Conservation (phyloP, 2,329 filamentous ascomycete species). For the Colletotrichum lindemuthianum region DNA sequence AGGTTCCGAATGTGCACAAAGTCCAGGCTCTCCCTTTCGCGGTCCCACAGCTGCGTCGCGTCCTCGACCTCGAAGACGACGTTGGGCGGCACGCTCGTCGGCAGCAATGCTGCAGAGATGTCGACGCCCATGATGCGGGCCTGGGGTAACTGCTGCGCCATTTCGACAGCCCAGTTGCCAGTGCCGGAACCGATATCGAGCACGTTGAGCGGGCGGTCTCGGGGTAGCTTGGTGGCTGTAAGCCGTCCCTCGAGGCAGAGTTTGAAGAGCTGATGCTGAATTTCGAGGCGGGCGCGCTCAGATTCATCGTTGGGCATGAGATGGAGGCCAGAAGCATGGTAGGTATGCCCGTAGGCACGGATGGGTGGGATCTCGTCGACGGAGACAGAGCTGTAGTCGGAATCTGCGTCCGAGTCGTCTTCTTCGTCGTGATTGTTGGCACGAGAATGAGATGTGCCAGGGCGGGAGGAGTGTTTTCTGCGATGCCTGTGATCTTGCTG, state of each 20-base stretch:
- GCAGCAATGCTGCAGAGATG: conserved; percentile 52
- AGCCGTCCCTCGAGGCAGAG: conserved; percentile 47
- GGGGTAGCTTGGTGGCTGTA: conserved; percentile 44
- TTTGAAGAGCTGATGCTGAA: conserved; percentile 49
- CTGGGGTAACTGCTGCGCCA: conserved; percentile 52
- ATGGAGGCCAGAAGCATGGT: conserved; percentile 48
- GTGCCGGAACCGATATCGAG: conserved; percentile 55
- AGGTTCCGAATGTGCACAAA: conserved; percentile 56
- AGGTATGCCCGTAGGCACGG: conserved; percentile 47
- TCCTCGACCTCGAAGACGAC: conserved; percentile 69
- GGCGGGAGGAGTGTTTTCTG: conserved; percentile 10
- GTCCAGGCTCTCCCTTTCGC: conserved; percentile 45
- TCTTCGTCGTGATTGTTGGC: conserved; percentile 37
- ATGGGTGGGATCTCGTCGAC: conserved; percentile 45
- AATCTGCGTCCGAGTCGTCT: conserved; percentile 41
- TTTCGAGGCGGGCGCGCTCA: conserved; percentile 44
- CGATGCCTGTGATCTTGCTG: conserved; percentile 22
- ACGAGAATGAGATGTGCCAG: neutral
- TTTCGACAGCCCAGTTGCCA: conserved; percentile 55
- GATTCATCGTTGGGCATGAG: conserved; percentile 48
- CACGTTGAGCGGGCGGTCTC: conserved; percentile 41
- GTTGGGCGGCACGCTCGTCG: conserved; percentile 63
- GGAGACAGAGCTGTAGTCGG: conserved; percentile 47
- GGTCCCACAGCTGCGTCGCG: conserved; percentile 58
- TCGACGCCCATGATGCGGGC: conserved; percentile 53